Base-by-base conservation (phyloP, 176 grass and related monocot genomes). In the Stipa capillata region DNA sequence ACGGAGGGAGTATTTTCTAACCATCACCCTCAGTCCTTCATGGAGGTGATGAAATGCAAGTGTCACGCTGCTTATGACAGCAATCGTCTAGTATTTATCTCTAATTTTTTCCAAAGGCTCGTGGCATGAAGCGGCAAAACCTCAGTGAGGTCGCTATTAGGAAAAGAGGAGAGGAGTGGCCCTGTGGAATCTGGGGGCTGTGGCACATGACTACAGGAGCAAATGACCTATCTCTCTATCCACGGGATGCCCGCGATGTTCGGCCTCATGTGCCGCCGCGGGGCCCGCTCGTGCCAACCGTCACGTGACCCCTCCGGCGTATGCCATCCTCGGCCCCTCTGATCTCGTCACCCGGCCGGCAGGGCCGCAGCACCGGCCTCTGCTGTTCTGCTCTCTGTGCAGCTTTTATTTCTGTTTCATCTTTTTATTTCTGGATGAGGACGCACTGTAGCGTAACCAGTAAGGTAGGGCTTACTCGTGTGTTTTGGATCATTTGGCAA, bases 221-320 rank as follows among this genome's bases (percentile, higher is more conserved):
- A 4, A 49, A n/a, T n/a, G n/a, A n/a, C n/a, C n/a, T n/a, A n/a
- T n/a, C n/a, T n/a, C n/a, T n/a, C n/a, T n/a, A n/a, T n/a, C 74
- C 83, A 73, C 56, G 34, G 83, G 76, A 81, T 78, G 67, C 71
- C 87, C 87, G 90, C 71, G 41, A 89, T 84, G 76, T 72, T 59
- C 69, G 76, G 33, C 83, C 12, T 79, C 73, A 92, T 77, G 83
- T 77, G 90, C 83, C 41, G 40, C 65, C 53, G 51, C 58, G 33
- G 66, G 78, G 23, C 82, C 58, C 72, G 9, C 32, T n/a, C 4
- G 8, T 13, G 7, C 16, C 51, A 23, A 29, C 83, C 44, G 8
- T 80, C 84, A 73, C 68, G 57, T 85, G 75, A 78, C 73, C 69
- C 57, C 10, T 13, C 14, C 15, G 62, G 20, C 18, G 40, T 24